Percentiles rank a stretch among this genome's conserved stretches.
Conservation (phyloP, 371 early-diverging fungal species). For the Rhizomucor miehei region DNA sequence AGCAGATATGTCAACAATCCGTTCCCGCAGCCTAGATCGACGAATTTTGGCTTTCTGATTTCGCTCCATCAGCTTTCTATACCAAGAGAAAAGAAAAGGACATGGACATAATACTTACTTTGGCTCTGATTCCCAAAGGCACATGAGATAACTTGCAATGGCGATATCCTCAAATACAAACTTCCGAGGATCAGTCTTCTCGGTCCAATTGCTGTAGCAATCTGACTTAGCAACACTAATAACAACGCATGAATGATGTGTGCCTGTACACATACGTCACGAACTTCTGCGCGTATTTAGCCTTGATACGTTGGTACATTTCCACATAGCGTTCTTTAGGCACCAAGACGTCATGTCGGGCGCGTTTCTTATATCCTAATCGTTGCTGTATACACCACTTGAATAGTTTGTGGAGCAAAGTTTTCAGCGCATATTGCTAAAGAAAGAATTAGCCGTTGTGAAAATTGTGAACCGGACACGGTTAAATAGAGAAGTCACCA, state of each 20-base stretch:
- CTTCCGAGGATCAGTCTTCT: constrained; percentile 81
- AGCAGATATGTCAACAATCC: constrained; percentile 81
- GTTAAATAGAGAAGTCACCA: constrained; percentile 43
- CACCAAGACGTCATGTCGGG: constrained; percentile 69
- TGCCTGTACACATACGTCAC: constrained; percentile 26
- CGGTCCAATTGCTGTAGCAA: constrained; percentile 59
- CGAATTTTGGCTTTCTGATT: constrained; percentile 58
- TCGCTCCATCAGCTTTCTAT: background rate
- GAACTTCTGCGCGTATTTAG: constrained; percentile 58
- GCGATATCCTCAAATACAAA: constrained; percentile 87
- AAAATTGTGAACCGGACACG: background rate
- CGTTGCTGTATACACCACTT: constrained; percentile 77
- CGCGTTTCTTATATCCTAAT: constrained; percentile 74
- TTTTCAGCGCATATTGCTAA: constrained; percentile 60
- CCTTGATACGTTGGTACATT: constrained; percentile 64
- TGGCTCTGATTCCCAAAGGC: constrained; percentile 66
- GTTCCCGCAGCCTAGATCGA: constrained; percentile 94
- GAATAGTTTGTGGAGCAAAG: constrained; percentile 66
- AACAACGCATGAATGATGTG: background rate
- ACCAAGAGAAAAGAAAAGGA: background rate
- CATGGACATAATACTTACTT: constrained; percentile 3
- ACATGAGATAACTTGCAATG: constrained; percentile 78
- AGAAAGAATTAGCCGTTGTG: background rate
- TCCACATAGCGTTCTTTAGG: constrained; percentile 62
- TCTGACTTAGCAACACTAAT: background rate